Base-by-base conservation (phyloP, 75 land plant genomes). In the Chamaecyparis obtusa region DNA sequence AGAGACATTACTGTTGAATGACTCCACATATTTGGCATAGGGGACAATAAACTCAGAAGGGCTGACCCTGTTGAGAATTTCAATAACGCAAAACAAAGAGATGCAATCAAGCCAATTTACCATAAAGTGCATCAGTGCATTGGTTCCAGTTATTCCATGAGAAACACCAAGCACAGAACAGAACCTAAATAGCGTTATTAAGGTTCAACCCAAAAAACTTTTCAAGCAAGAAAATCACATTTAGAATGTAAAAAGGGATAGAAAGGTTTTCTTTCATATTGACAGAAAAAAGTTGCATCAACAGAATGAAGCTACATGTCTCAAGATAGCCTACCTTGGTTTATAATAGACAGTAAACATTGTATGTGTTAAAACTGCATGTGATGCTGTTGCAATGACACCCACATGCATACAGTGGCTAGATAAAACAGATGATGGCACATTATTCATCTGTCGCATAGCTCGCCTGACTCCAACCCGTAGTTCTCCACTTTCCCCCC, bases 401-500 rank as follows among this genome's bases (percentile, higher is more conserved):
- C 96, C 96, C 49, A 95, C 87, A 88, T 95, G 96, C 96, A 95
- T 95, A 89, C 95, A 93, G 72, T 94, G 94, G 57, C 96, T 93
- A 30, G 96, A 94, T 74, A 95, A 91, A 41, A 95, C 94, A 35
- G 93, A 93, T 6, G 96, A 90, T 15, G 95, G 92, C 86, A 93
- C 89, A 17, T 83, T 15, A 64, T 86, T 92, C 75, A 88, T 91
- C 71, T 92, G 95, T 16, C 91, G 88, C 72, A 88, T 90, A 51
- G 89, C 93, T 2, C 95, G 92, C 67, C 95, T 83, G 9, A 95
- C 91, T 14, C 97, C 97, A 35, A 95, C 95, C 35, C 97, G 75
- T 35, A 95, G 85, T 48, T 94, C 94, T 30, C 95, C 95, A 83
- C 88, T 89, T 39, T 91, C 97, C 16, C 93, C 93, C 81, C 97